Evolutionary conservation across 2,329 filamentous ascomycete species (phyloP), one percentile per base, ranked within the genome.

Genomic region (Epichloe bromicola): DNA sequence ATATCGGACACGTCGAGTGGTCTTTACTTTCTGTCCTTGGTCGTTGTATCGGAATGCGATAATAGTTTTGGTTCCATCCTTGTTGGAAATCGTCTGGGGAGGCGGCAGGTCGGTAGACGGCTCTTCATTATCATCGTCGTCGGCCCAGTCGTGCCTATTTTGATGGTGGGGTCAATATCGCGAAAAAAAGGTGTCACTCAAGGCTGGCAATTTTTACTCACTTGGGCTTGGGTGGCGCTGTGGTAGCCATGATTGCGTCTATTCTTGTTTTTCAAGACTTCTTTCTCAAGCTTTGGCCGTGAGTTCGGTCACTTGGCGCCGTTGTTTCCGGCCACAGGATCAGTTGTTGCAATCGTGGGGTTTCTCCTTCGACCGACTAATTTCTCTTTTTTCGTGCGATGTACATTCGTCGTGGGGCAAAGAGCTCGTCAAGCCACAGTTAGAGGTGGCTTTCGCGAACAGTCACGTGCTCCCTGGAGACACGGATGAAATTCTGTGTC

Each of bases 41-140:
- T 98, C 93, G 74, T 95, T 91, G 74, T 88, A 82, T 63, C 83
- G 80, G 75, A 88, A 95, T 56, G 86, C 87, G 65, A 95, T 84
- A 61, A 93, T 86, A 45, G 94, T 98, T 74, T 96, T 95, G 63
- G 88, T 95, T 67, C 94, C 93, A 70, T 98, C 93, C 74, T 96
- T 95, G 82, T 98, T 97, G 68, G 85, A 85, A 68, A 88, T 91
- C 61, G 91, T 86, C 73, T 93, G 85, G 60, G 87, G 83, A 60
- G 86, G 79, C 54, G 93, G 93, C 61, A 98, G 86, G 52, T 81
- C 78, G 58, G 70, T 69, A 60, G 68, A 63, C 60, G 79, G 74
- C 74, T 86, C 80, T 71, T 93, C 86, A 72, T 88, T 85, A 65
- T 91, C 87, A 67, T 95, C 89, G 67, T 93, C 88, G 74, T 97